Base-by-base conservation (phyloP, 768 basidiomycete genomes). In the Kwoniella europaea region DNA sequence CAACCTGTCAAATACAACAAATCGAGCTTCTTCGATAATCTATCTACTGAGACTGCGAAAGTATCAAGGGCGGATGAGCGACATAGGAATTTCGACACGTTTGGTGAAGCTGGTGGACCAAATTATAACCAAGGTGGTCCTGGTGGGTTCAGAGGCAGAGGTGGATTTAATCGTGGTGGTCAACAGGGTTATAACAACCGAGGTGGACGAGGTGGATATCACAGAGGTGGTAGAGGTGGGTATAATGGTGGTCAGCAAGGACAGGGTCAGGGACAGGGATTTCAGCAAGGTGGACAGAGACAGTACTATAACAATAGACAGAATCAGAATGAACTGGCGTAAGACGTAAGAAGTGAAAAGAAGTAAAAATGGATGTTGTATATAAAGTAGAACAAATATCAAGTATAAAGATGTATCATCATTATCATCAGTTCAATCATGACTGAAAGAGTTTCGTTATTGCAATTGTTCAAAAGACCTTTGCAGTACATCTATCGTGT, bases 41-140 rank as follows among this genome's bases (percentile, higher is more conserved):
- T 81, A 3, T 69, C 67, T 3, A 65, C 41, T 18, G 76, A 67
- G 5, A 75, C 66, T 22, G 27, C 67, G 1, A 65, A 71, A 44
- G 74, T 79, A 3, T 63, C 65, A 13, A 65, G 76, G 42, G 69
- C 73, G 7, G 78, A 81, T 22, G 80, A 81, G 57, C 52, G 80
- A 63, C 70, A 73, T 57, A 67, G 80, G 60, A 81, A 81, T 62
- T 71, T 70, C 15, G 80, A 81, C 63, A 81, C 80, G 3, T 81
- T 81, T 58, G 80, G 80, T 7, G 80, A 79, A 65, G 78, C 80
- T 22, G 77, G 76, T 16, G 76, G 73, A 13, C 54, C 55, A 22
- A 60, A 68, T 18, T 13, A 53, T 15, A 63, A 64, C 27, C 60
- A 66, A 60, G 54, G 65, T 15, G 70, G 70, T 9, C 35, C 35